A percentile compares a stretch with the other conserved stretches of the same genome.
Conservation (phyloP, 805 yeast species). For the Schwanniomyces yamadae region DNA sequence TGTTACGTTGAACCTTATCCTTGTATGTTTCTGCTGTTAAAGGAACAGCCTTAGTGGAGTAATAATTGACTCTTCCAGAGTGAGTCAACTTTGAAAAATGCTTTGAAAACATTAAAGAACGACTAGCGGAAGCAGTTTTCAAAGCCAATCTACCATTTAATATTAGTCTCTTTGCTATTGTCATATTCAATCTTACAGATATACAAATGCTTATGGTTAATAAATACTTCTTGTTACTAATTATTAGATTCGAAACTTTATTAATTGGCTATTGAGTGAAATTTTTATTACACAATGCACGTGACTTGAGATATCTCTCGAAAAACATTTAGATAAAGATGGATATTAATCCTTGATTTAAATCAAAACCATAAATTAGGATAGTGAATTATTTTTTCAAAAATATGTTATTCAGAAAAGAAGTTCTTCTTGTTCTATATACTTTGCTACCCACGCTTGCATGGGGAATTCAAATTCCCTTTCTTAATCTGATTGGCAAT, state of each 20-base stretch:
- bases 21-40: conserved; percentile 75
- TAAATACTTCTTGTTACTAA: background rate
- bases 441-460: background rate
- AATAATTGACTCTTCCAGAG: conserved; percentile 5
- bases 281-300: background rate
- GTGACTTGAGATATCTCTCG: background rate
- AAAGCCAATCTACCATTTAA: background rate
- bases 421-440: background rate
- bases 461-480: background rate
- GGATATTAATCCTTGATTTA: background rate
- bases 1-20: conserved; percentile 49
- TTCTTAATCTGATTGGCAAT: background rate
- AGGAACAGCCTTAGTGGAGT: conserved; percentile 37
- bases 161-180: background rate
- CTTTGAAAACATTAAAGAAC: background rate
- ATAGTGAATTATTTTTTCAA: too few relatives aligned
- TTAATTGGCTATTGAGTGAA: background rate
- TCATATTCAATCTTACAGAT: background rate
- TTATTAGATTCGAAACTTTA: background rate
- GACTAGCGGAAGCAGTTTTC: background rate
- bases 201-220: too few relatives aligned
- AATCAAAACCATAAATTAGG: background rate
- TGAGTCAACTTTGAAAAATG: background rate
- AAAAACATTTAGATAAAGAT: background rate
- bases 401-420: background rate